A percentile compares a stretch with the other conserved stretches of the same genome.
phyloP scores from a whole-genome alignment of 2,329 filamentous ascomycete genomes.

The Neurospora sp. region DNA sequence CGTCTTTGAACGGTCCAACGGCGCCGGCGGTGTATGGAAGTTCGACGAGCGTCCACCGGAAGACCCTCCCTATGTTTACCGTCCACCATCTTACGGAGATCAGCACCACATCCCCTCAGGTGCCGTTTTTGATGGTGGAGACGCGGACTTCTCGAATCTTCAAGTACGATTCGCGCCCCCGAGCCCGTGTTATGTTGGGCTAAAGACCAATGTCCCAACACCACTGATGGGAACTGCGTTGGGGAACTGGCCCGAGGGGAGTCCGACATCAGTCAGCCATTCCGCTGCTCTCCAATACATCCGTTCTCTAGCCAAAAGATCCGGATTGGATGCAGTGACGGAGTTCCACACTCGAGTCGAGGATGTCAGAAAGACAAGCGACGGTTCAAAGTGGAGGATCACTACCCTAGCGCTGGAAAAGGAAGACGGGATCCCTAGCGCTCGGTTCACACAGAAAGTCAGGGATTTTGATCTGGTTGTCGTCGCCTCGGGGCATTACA shows the following conservation, averaged over 20 bases:
- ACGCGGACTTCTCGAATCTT: constrained; percentile 21
- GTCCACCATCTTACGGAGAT: constrained; percentile 20
- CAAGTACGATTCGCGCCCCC: constrained; percentile 23
- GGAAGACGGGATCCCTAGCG: constrained; percentile 5
- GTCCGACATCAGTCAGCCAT: constrained; percentile 49
- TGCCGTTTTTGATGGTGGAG: constrained; percentile 5
- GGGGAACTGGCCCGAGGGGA: constrained; percentile 46
- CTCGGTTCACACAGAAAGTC: constrained; percentile 20
- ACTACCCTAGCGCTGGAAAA: constrained; percentile 33
- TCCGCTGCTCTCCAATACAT: constrained; percentile 48
- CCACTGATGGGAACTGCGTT: constrained; percentile 34
- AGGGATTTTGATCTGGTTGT: constrained; percentile 53
- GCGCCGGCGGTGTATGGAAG: constrained; percentile 29
- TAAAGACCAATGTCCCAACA: constrained; percentile 71
- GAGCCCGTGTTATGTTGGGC: constrained; percentile 41
- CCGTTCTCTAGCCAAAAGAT: constrained; percentile 41
- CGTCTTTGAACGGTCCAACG: constrained; percentile 27
- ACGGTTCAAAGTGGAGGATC: constrained; percentile 37
- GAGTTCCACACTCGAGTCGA: constrained; percentile 51
- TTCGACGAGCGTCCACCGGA: constrained; percentile 23
- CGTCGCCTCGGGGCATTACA: constrained; percentile 58
- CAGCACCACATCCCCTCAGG: constrained; percentile 6
- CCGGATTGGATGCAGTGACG: constrained; percentile 39
- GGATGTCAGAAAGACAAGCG: constrained; percentile 32
- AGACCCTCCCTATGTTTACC: constrained; percentile 24